Base-by-base conservation (phyloP, 345 rosid species). In the Syzygium jambos region DNA sequence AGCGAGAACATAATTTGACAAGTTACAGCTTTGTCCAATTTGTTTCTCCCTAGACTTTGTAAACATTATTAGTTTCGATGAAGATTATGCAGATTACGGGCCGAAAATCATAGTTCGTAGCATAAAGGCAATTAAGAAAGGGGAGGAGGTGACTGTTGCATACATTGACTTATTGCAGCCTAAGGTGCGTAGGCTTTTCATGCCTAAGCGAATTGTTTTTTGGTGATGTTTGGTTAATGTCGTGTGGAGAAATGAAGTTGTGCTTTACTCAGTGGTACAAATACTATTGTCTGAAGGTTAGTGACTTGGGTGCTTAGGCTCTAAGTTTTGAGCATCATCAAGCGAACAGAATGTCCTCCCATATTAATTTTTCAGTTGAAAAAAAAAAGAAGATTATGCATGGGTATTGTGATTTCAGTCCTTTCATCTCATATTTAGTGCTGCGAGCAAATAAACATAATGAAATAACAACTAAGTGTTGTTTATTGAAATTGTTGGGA, bases 161-260 rank as follows among this genome's bases (percentile, higher is more conserved):
- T 97, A 93, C 87, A 96, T 95, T 9, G 96, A 97, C 91, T 88
- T 97, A 89, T 88, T 96, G 89, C 98, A 92, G 88, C 98, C 96
- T 6, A 94, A 92, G 94, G 98, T 97, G 87, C 43, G 86, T 68
- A 1, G 25, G 63, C 23, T 86, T 21, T 46, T 86, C 77, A 17
- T 85, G 78, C 51, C 55, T 43, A 34, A 43, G 78, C 9, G 8
- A n/a, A 29, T 85, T 23, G 7, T 22, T 38, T 55, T 52, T 23
- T 55, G 16, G 65, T 59, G 65, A 59, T 25, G 0, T 25, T 25
- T 57, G 5, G 21, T 22, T 21, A 0, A 49, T 9, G 57, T 34
- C 46, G 68, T 25, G 21, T 52, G 11, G 23, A 9, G 46, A 73
- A 34, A 73, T 8, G 7, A 73, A 55, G 51, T 85, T 12, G 25